Evolutionary conservation across 31 red algal genomes (phyloP).

Genomic region (Porphyra umbilicalis): DNA sequence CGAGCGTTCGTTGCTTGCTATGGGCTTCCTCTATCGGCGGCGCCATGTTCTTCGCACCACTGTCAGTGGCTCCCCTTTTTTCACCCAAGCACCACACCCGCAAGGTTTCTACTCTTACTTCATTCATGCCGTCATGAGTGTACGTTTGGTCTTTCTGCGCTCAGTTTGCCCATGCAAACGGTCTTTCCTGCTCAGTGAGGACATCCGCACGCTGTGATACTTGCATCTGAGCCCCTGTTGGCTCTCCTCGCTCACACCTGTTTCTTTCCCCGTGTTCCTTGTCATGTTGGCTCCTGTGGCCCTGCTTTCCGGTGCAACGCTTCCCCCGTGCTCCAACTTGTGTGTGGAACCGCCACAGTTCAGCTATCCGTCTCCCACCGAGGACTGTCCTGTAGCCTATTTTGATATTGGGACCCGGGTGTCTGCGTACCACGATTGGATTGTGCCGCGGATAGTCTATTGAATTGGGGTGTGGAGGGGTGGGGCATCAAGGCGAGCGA

Average conservation of each 20-base stretch:
- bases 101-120: background rate
- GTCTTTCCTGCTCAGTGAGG: no score
- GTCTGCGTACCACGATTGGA: background rate
- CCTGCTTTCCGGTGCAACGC: background rate
- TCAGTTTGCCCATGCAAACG: background rate
- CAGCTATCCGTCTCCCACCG: background rate
- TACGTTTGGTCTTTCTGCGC: background rate
- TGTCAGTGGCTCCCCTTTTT: background rate
- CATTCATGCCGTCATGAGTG: background rate
- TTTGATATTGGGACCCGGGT: background rate
- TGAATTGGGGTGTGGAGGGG: no score
- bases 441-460: background rate
- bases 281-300: no score
- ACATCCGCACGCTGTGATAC: no score
- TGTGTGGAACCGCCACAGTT: background rate
- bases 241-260: background rate
- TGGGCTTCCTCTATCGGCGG: no score
- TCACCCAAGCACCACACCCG: background rate
- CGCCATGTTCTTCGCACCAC: no score
- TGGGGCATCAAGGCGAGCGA: no score
- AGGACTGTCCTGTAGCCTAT: background rate
- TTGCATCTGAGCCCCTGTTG: no score
- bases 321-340: background rate
- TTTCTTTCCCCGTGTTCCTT: background rate
- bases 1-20: no score